A percentile compares a stretch with the other conserved stretches of the same genome.
Conservation (phyloP, 305 asterid species). For the Rubia tinctorum region DNA sequence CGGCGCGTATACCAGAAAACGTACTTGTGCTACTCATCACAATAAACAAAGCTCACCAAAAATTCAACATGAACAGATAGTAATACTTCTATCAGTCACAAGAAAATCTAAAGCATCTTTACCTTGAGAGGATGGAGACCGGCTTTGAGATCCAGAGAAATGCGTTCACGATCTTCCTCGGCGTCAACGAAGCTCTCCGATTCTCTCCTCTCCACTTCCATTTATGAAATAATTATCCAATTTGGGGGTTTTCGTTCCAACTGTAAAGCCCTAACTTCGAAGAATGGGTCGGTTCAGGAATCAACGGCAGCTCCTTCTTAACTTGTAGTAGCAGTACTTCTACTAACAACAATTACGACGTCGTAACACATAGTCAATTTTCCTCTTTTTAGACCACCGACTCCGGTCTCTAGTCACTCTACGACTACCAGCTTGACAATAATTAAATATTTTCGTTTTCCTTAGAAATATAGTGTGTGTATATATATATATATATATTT, state of each 20-base stretch:
- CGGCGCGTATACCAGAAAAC: conserved; percentile 96
- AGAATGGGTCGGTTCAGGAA: neutral
- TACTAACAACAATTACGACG: no score
- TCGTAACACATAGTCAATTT: no score
- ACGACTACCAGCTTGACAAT: no score
- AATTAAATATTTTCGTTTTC: no score
- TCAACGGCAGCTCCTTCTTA: neutral
- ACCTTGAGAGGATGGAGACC: conserved; percentile 88
- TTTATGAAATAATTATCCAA: neutral
- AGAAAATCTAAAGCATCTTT: neutral
- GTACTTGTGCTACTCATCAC: conserved; percentile 62
- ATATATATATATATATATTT: no score
- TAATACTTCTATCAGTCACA: neutral
- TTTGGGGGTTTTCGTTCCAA: neutral
- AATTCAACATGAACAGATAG: neutral
- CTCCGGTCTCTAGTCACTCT: no score
- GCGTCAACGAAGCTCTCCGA: conserved; percentile 25
- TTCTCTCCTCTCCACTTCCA: conserved; percentile 47
- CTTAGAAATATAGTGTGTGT: no score
- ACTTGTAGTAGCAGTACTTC: no score
- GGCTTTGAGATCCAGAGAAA: conserved; percentile 68
- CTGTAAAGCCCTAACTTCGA: neutral
- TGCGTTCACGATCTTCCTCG: conserved; percentile 52
- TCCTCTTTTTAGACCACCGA: no score
- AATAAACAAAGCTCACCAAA: neutral